These are phyloP conservation scores for Begonia fuchsioides DNA, from an alignment of 306 rosid species.

Conservation along the genomic window DNA sequence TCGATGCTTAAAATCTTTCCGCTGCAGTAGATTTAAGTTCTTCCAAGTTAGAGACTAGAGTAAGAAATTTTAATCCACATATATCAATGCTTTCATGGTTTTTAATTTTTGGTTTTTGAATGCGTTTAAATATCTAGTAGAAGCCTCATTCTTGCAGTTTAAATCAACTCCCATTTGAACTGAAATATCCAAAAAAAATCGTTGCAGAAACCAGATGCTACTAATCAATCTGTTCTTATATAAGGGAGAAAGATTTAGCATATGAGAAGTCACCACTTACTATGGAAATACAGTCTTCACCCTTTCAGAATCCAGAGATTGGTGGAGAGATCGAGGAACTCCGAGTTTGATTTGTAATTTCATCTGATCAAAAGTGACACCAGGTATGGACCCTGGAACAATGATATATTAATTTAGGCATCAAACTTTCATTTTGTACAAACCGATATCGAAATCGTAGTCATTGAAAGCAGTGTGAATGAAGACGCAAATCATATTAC, in stretches of 20 bases:
- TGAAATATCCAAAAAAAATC: background rate
- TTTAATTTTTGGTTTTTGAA: too few species aligned
- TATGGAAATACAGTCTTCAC: conserved; percentile 89
- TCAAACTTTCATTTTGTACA: background rate
- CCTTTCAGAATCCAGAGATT: conserved; percentile 56
- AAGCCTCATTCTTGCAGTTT: too few species aligned
- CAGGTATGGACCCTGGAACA: conserved; percentile 78
- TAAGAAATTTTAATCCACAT: too few species aligned
- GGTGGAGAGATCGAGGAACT: conserved; percentile 74
- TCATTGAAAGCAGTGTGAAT: too few species aligned
- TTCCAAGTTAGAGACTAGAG: background rate
- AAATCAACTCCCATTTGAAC: background rate
- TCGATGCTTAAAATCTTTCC: conserved; percentile 72
- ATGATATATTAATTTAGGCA: background rate
- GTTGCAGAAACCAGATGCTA: background rate
- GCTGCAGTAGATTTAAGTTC: conserved; percentile 27
- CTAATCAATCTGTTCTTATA: too few species aligned
- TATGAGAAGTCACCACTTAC: conserved; percentile 31
- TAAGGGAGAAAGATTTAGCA: background rate
- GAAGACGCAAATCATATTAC: too few species aligned
- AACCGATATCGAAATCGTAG: too few species aligned
- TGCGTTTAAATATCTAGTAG: too few species aligned
- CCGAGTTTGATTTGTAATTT: conserved; percentile 84
- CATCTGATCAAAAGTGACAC: conserved; percentile 74
- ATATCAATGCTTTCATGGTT: too few species aligned